Evolutionary conservation across 2,329 filamentous ascomycete genomes (phyloP).

Genomic region (Cordyceps tenuipes): DNA sequence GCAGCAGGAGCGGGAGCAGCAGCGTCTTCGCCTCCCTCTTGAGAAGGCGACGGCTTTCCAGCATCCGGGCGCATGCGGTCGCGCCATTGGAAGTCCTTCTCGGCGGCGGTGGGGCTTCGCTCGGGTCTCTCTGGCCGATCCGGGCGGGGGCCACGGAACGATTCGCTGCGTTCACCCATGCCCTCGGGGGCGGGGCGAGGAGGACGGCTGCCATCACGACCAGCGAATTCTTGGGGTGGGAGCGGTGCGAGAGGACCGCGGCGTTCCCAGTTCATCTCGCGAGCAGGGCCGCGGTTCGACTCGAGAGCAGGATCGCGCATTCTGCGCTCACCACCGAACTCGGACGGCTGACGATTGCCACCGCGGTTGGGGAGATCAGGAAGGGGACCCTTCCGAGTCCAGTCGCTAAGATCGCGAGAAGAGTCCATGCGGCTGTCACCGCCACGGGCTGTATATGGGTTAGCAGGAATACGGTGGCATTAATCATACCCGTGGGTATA

Average conservation of each 20-base stretch:
- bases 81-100: constrained; percentile 91
- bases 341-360: constrained; percentile 36
- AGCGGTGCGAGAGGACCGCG: constrained; percentile 80
- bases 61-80: constrained; percentile 81
- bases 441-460: constrained; percentile 65
- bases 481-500: neutral
- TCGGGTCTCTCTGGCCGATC: constrained; percentile 58
- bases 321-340: constrained; percentile 51
- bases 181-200: constrained; percentile 36
- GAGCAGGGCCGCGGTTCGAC: constrained; percentile 47
- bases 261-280: constrained; percentile 85
- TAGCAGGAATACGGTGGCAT: constrained; percentile 19
- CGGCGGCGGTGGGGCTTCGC: constrained; percentile 74
- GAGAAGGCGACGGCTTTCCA: constrained; percentile 52
- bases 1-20: constrained; percentile 64
- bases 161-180: constrained; percentile 51
- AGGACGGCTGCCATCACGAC: constrained; percentile 48
- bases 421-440: constrained; percentile 54
- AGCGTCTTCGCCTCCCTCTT: constrained; percentile 67
- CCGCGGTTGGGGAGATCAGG: constrained; percentile 57
- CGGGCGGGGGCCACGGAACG: constrained; percentile 54
- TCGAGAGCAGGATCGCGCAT: constrained; percentile 53
- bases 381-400: constrained; percentile 87
- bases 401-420: constrained; percentile 74
- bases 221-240: constrained; percentile 43